Evolutionary conservation across 768 basidiomycete genomes (phyloP).

Genomic region (Termitomyces sp.): DNA sequence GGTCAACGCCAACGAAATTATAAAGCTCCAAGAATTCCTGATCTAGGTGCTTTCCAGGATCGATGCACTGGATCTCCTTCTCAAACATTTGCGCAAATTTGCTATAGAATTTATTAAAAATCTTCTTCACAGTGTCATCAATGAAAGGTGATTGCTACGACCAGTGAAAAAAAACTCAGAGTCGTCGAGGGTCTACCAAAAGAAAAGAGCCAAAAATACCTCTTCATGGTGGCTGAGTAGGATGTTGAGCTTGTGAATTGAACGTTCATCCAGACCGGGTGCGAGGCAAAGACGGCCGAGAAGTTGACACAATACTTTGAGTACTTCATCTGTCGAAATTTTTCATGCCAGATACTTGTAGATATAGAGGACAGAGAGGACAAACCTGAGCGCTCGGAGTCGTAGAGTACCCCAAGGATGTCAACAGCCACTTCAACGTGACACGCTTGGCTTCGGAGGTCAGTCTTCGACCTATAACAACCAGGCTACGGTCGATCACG

Average conservation of each 20-base stretch:
- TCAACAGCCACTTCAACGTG: slow-evolving; percentile 59
- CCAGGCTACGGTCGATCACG: not conserved
- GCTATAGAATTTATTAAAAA: slow-evolving; percentile 49
- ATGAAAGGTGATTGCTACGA: slow-evolving; percentile 54
- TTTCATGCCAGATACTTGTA: not conserved
- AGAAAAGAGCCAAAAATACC: slow-evolving; percentile 25
- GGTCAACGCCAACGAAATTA: slow-evolving; percentile 36
- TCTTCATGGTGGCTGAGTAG: slow-evolving; percentile 46
- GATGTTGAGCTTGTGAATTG: slow-evolving; percentile 42
- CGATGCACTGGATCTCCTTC: slow-evolving; percentile 33
- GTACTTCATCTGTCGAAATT: slow-evolving; percentile 44
- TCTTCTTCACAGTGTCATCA: slow-evolving; percentile 46
- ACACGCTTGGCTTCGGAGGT: slow-evolving; percentile 20
- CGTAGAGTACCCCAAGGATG: slow-evolving; percentile 43
- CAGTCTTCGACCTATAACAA: slow-evolving; percentile 9
- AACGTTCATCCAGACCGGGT: slow-evolving; percentile 26
- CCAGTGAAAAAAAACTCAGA: not conserved
- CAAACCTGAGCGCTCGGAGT: slow-evolving; percentile 41
- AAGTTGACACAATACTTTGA: slow-evolving; percentile 60
- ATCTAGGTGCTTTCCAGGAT: slow-evolving; percentile 28
- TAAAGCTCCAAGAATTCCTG: slow-evolving; percentile 39
- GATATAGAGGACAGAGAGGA: not conserved
- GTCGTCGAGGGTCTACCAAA: not conserved
- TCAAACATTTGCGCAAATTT: slow-evolving; percentile 38
- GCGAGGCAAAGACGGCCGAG: slow-evolving; percentile 55